Conservation (phyloP, 495 filamentous ascomycete genomes). For the Podospora pseudoanserina region DNA sequence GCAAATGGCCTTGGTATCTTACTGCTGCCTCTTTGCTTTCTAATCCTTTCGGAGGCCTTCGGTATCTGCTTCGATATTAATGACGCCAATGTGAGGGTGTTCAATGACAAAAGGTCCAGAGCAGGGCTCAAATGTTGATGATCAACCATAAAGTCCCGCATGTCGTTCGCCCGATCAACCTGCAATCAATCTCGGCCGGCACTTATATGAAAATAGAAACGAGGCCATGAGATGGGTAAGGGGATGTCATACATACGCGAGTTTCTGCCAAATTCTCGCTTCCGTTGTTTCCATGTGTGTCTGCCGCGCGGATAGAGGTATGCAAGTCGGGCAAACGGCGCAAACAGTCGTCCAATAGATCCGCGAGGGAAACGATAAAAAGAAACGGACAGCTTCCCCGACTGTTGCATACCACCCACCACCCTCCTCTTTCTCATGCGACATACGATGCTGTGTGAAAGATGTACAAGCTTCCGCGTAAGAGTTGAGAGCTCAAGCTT, state of each 20-base stretch:
- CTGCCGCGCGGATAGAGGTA: background rate
- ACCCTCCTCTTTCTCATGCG: background rate
- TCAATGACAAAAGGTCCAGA: background rate
- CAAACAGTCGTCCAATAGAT: background rate
- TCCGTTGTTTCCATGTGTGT: background rate
- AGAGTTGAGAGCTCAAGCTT: background rate
- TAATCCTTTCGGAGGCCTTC: background rate
- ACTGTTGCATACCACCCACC: background rate
- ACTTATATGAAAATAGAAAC: background rate
- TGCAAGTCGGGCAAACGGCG: background rate
- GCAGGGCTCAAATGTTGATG: background rate
- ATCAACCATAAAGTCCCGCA: background rate
- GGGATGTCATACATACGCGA: background rate
- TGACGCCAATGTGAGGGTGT: background rate
- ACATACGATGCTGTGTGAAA: background rate
- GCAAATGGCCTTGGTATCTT: background rate
- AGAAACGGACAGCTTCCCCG: background rate
- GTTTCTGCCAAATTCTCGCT: background rate
- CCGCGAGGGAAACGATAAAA: background rate
- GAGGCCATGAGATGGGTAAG: background rate
- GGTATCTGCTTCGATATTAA: background rate
- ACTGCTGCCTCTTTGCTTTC: background rate
- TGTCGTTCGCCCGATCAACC: background rate
- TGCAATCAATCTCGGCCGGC: background rate
- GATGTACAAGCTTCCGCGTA: background rate